These are phyloP conservation scores for Schizophyllum commune DNA, from an alignment of 1,284 basidiomycete genomes.

Conservation along the genomic window DNA sequence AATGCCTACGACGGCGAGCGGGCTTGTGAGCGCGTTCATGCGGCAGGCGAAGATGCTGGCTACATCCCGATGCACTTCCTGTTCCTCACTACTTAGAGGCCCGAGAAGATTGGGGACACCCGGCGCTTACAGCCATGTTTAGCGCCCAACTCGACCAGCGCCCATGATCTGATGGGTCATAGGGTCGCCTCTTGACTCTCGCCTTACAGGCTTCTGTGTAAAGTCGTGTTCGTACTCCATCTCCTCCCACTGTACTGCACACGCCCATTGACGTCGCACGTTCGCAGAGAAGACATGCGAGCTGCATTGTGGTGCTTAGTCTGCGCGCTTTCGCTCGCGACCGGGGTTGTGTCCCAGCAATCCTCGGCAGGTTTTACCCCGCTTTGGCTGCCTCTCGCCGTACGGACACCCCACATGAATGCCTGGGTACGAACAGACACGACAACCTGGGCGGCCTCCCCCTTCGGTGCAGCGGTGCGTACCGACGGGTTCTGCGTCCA, in stretches of 20 bases:
- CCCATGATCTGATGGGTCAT: background rate
- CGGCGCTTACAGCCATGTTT: background rate
- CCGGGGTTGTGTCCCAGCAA: background rate
- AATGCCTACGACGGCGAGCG: too few species aligned
- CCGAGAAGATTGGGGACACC: too few species aligned
- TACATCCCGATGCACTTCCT: too few species aligned
- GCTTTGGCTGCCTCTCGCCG: conserved; percentile 49
- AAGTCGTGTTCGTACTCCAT: too few species aligned
- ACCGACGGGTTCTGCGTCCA: background rate
- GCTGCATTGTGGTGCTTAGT: background rate
- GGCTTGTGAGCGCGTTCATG: too few species aligned
- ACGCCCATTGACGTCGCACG: background rate
- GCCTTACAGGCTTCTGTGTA: too few species aligned
- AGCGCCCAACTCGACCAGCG: background rate
- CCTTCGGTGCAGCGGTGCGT: conserved; percentile 30
- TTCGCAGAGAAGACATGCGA: background rate
- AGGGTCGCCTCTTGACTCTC: background rate
- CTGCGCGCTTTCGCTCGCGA: background rate
- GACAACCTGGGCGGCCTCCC: conserved; percentile 37
- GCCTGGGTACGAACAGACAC: conserved; percentile 31
- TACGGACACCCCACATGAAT: conserved; percentile 57
- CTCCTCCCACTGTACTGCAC: background rate
- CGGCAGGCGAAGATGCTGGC: too few species aligned
- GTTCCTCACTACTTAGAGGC: too few species aligned
- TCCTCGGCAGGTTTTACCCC: conserved; percentile 35